phyloP scores from a whole-genome alignment of 1,284 basidiomycete genomes.

The Amylostereum areolatum region DNA sequence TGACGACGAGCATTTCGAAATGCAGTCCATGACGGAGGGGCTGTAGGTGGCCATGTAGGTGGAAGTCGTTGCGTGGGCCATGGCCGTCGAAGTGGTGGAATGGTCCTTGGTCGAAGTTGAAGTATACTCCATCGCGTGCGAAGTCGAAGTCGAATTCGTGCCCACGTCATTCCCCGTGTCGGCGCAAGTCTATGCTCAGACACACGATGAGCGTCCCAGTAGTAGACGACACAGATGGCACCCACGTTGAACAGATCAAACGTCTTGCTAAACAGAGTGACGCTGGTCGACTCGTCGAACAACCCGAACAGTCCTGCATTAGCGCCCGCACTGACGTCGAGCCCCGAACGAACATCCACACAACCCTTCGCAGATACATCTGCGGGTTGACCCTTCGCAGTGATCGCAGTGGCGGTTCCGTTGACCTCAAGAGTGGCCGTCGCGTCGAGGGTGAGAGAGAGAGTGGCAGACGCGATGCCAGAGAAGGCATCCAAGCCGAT shows the following conservation, averaged over 20 bases:
- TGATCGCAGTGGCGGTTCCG: slow-evolving; percentile 2
- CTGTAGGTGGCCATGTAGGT: background rate
- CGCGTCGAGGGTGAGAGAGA: slow-evolving; percentile 40
- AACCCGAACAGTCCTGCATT: slow-evolving; percentile 22
- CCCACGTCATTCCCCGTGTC: background rate
- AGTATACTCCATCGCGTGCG: background rate
- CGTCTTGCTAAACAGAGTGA: slow-evolving; percentile 20
- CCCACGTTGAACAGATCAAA: slow-evolving; percentile 23
- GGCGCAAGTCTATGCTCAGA: no score
- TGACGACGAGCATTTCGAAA: no score
- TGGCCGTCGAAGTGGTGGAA: background rate
- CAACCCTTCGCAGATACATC: slow-evolving; percentile 15
- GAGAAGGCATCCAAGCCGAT: slow-evolving; percentile 36
- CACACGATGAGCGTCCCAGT: no score
- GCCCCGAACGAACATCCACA: slow-evolving; percentile 20
- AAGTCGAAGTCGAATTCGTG: background rate
- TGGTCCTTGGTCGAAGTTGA: background rate
- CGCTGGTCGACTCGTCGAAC: slow-evolving; percentile 18
- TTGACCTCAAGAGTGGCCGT: slow-evolving; percentile 29
- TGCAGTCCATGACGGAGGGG: background rate
- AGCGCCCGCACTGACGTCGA: slow-evolving; percentile 20
- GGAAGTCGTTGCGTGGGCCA: background rate
- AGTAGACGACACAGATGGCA: background rate
- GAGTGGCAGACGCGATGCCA: slow-evolving; percentile 26
- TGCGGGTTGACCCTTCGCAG: background rate